These are phyloP conservation scores for Bondarzewia mesenterica DNA, from an alignment of 1,284 basidiomycete genomes.

Conservation along the genomic window DNA sequence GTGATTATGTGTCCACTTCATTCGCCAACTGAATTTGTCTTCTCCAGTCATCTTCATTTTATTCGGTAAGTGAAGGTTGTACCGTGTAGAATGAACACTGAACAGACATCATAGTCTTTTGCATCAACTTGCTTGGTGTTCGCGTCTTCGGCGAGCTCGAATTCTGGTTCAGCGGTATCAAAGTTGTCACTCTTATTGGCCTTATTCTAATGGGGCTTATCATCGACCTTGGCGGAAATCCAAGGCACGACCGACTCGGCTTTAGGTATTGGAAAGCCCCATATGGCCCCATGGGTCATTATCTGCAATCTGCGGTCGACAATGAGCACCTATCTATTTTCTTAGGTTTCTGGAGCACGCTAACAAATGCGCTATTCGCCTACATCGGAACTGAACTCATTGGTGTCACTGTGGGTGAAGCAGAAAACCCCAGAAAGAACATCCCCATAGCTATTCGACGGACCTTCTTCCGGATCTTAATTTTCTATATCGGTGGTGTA, in stretches of 20 bases:
- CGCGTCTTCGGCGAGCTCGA: conserved; percentile 61
- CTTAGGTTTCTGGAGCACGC: conserved; percentile 59
- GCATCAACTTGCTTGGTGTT: not conserved
- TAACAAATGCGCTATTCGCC: conserved; percentile 77
- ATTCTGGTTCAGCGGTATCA: conserved; percentile 72
- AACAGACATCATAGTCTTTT: no score
- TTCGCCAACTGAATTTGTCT: no score
- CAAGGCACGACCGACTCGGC: conserved; percentile 31
- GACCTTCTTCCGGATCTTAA: conserved; percentile 65
- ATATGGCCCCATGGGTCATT: conserved; percentile 65
- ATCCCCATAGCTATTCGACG: conserved; percentile 60
- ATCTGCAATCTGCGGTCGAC: conserved; percentile 40
- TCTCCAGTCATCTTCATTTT: conserved; percentile 74
- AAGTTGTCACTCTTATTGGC: conserved; percentile 64
- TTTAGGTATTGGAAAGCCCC: conserved; percentile 47
- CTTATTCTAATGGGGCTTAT: conserved; percentile 51
- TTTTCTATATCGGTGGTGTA: conserved; percentile 58
- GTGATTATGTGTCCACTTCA: conserved; percentile 51
- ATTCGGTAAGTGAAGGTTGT: no score
- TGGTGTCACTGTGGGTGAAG: conserved; percentile 56
- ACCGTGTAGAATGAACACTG: no score
- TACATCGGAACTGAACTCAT: conserved; percentile 63
- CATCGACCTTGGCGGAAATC: conserved; percentile 65
- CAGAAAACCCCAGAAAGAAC: conserved; percentile 58
- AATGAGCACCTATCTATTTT: conserved; percentile 65